Percentiles rank a stretch among this genome's conserved stretches.
Evolutionary conservation across 345 rosid species (phyloP).

Genomic region (Populus davidiana): DNA sequence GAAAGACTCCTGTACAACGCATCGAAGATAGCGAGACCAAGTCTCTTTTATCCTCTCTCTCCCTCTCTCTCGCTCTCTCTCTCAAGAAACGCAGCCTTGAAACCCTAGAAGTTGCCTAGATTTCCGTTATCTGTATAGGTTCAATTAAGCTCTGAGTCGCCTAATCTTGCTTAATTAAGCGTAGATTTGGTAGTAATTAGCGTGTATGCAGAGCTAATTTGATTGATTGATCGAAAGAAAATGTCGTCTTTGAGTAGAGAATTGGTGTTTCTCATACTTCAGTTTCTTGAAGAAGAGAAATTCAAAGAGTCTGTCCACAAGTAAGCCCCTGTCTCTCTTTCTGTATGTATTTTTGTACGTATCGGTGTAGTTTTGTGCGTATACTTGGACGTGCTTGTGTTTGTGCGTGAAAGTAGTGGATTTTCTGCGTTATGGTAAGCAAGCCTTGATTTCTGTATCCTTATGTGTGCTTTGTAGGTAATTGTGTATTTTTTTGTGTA

Average conservation of each 20-base stretch:
- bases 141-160: conserved; percentile 6
- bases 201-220: not conserved
- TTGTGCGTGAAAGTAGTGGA: not conserved
- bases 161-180: conserved; percentile 19
- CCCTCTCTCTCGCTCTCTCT: conserved; percentile 23
- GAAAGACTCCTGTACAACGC: conserved; percentile 57
- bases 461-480: not conserved
- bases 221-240: not conserved
- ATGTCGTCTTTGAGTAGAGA: conserved; percentile 89
- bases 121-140: conserved; percentile 20
- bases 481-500: not conserved
- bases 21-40: conserved; percentile 86
- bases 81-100: conserved; percentile 40
- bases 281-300: conserved; percentile 91
- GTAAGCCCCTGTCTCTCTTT: conserved; percentile 30
- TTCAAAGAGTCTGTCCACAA: conserved; percentile 83
- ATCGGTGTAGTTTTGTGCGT: not conserved
- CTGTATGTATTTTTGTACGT: not conserved
- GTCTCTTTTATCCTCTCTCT: conserved; percentile 22
- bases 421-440: not conserved
- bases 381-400: not conserved
- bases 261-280: conserved; percentile 87
- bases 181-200: conserved; percentile 16
- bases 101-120: conserved; percentile 69
- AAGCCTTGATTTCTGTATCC: not conserved